Evolutionary conservation across 2,329 filamentous ascomycete species (phyloP).

Genomic region (Ascochyta lentis): DNA sequence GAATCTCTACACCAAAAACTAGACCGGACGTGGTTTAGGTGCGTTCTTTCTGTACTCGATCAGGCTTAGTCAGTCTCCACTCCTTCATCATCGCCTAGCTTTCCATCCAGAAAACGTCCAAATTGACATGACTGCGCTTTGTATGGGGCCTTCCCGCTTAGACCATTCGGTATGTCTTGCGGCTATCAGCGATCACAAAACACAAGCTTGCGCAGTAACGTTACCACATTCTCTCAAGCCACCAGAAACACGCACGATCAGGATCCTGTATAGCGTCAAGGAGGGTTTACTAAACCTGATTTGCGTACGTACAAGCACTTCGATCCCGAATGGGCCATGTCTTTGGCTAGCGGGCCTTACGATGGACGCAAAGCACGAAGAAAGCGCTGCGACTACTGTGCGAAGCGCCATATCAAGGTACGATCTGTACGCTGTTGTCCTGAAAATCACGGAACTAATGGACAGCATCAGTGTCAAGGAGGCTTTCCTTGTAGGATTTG

Average conservation of each 20-base stretch:
- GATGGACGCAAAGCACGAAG: conserved; percentile 38
- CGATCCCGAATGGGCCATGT: conserved; percentile 11
- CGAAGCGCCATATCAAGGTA: conserved; percentile 37
- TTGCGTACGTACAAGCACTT: background rate
- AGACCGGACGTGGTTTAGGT: conserved; percentile 18
- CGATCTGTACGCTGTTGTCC: background rate
- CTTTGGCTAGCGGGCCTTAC: conserved; percentile 29
- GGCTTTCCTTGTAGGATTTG: conserved; percentile 33
- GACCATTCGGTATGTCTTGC: background rate
- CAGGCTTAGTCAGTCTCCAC: conserved; percentile 1
- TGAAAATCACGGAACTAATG: background rate
- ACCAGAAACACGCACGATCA: background rate
- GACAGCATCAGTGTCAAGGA: conserved; percentile 27
- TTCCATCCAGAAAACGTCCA: background rate
- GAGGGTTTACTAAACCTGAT: background rate
- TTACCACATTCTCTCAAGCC: conserved; percentile 7
- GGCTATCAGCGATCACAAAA: background rate
- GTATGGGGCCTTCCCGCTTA: background rate
- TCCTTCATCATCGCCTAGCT: background rate
- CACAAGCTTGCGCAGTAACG: background rate
- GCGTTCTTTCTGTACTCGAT: conserved; percentile 29
- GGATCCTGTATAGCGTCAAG: background rate
- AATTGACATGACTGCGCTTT: background rate
- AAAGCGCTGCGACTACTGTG: conserved; percentile 35
- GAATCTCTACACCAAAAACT: background rate